phyloP scores from a whole-genome alignment of 306 rosid genomes.

The Rosa persica region DNA sequence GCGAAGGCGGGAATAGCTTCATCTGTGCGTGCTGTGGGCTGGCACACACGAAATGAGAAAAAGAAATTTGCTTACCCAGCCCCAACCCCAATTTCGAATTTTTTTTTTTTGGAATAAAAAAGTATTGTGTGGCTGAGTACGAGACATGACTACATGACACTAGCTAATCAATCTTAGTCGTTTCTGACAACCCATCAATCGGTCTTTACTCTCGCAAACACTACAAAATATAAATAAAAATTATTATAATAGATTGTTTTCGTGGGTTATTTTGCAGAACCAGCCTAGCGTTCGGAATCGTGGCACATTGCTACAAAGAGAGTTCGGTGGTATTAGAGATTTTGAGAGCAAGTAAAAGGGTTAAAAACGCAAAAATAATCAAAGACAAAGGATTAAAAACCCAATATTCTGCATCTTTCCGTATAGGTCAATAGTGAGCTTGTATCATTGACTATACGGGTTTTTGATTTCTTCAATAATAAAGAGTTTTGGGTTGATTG shows the following conservation, averaged over 20 bases:
- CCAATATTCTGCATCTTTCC: background rate
- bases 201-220: background rate
- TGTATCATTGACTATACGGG: background rate
- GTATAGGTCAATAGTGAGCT: background rate
- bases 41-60: background rate
- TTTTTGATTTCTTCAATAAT: background rate
- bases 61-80: background rate
- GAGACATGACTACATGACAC: background rate
- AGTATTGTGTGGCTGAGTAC: background rate
- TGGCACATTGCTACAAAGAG: background rate
- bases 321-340: background rate
- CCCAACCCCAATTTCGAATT: background rate
- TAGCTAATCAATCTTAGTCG: background rate
- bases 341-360: background rate
- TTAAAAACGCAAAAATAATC: background rate
- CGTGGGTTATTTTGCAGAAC: background rate
- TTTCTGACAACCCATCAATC: background rate
- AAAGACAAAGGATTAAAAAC: background rate
- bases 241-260: background rate
- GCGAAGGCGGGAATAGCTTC: background rate
- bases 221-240: background rate
- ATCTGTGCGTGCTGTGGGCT: background rate
- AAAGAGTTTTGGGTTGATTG: background rate
- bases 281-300: background rate
- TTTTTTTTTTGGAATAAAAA: background rate